Evolutionary conservation across 352 stramenopile genomes (phyloP).

Genomic region (Sclerospora graminicola): DNA sequence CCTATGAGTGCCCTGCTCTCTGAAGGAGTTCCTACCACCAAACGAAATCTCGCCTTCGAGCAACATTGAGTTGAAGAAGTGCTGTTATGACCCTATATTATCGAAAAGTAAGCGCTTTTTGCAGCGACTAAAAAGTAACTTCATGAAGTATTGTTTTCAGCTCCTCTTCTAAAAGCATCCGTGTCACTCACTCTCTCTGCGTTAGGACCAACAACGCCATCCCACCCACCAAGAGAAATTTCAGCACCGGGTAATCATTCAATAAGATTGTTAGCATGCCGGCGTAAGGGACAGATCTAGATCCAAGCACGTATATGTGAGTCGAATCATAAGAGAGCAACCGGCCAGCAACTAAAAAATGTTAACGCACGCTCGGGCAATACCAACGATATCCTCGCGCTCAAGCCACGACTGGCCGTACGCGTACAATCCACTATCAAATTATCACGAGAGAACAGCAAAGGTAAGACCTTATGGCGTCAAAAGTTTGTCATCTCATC

Average conservation of each 20-base stretch:
- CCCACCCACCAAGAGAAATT: constrained; percentile 75
- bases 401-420: constrained; percentile 97
- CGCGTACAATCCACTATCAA: constrained; percentile 88
- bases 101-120: constrained; percentile 22
- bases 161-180: not conserved
- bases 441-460: not conserved
- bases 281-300: constrained; percentile 92
- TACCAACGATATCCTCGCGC: constrained; percentile 95
- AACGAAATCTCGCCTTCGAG: constrained; percentile 3
- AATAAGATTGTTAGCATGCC: constrained; percentile 98
- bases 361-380: constrained; percentile 80
- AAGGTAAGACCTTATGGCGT: too few species aligned
- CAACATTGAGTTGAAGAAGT: constrained; percentile 24
- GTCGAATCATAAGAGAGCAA: not conserved
- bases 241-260: constrained; percentile 98
- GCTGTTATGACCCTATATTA: constrained; percentile 3
- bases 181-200: constrained; percentile 46
- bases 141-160: constrained; percentile 1
- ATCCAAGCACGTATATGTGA: constrained; percentile 2
- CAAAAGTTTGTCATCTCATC: not conserved
- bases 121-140: constrained; percentile 24
- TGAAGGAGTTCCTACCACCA: constrained; percentile 6
- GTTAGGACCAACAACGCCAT: constrained; percentile 80
- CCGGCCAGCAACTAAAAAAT: not conserved
- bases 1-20: constrained; percentile 26